Base-by-base conservation (phyloP, 495 filamentous ascomycete genomes). In the Glarea lozoyensis region DNA sequence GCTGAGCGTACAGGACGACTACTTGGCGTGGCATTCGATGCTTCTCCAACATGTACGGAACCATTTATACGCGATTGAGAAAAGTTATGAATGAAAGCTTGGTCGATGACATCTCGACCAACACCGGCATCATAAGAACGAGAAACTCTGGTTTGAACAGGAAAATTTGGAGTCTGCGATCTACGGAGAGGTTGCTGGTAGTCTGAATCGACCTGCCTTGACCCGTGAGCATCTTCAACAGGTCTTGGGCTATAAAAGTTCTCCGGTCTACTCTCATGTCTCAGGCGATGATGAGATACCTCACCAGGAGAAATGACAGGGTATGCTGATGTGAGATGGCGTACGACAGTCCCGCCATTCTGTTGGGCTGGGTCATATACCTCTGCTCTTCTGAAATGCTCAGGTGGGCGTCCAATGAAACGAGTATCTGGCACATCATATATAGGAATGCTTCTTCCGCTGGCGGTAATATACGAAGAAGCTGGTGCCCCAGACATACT, bases 21-120 rank as follows among this genome's bases (percentile, higher is more conserved):
- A n/a, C n/a, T n/a, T n/a, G n/a, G n/a, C n/a, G n/a, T n/a, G n/a
- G 46, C 24, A 38, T n/a, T 47, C 20, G 31, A 39, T 10, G 30
- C 34, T 43, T 51, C 19, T 33, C 23, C 39, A 43, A 24, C 11
- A 18, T 23, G 37, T 21, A 36, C n/a, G 21, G 42, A 16, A 27
- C 30, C 36, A 42, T 51, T 44, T 45, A 51, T 19, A n/a, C 45
- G 44, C 49, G 48, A 55, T 40, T 55, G 53, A 49, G 53, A 52
- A 38, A 49, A 46, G 37, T 23, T 43, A 22, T 45, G 45, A 35
- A 47, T 30, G 19, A 50, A 37, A 35, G 43, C 45, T 37, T 41
- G 43, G 34, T 54, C 43, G 24, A 24, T 17, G 30, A 33, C 42
- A 21, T 31, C 38, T 35, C 33, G 34, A 35, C 20, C 21, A 37